These are phyloP conservation scores for Pseudohyphozyma bogoriensis DNA, from an alignment of 768 basidiomycete genomes.

Conservation along the genomic window DNA sequence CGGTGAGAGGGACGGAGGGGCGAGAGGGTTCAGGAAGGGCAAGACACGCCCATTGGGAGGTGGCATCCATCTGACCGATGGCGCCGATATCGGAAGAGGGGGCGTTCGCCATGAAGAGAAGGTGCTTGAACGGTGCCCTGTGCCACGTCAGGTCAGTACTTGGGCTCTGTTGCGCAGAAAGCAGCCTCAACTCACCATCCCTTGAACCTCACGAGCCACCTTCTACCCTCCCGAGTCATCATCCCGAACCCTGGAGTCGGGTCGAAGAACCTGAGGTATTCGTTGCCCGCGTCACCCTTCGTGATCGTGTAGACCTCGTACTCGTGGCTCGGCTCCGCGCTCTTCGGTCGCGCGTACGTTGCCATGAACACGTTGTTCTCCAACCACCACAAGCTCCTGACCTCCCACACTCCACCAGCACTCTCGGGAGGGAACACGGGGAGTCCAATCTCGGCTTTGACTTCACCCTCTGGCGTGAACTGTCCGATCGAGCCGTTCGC, in stretches of 20 bases:
- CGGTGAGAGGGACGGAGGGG: constrained; percentile 35
- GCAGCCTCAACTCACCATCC: constrained; percentile 4
- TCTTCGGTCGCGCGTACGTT: constrained; percentile 31
- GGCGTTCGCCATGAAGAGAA: not conserved
- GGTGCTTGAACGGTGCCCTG: constrained; percentile 33
- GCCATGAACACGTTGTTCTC: constrained; percentile 43
- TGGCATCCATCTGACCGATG: constrained; percentile 24
- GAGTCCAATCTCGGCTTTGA: constrained; percentile 36
- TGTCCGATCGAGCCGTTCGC: constrained; percentile 35
- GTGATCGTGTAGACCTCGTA: constrained; percentile 37
- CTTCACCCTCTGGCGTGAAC: constrained; percentile 39
- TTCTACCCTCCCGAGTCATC: constrained; percentile 31
- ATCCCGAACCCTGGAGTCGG: constrained; percentile 38
- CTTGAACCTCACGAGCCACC: constrained; percentile 14
- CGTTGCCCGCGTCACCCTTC: not conserved
- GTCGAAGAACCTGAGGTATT: constrained; percentile 29
- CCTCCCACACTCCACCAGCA: not conserved
- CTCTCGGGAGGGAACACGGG: constrained; percentile 34
- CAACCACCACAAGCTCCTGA: constrained; percentile 38
- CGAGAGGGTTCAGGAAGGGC: constrained; percentile 38
- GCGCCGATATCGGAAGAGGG: constrained; percentile 34
- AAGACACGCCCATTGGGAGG: constrained; percentile 33
- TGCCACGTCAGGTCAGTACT: not conserved
- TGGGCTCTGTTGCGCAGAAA: no score
- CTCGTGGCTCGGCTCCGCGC: constrained; percentile 33